Conservation (phyloP, 129 eudicot species). For the Rutidosis leptorrhynchoides region DNA sequence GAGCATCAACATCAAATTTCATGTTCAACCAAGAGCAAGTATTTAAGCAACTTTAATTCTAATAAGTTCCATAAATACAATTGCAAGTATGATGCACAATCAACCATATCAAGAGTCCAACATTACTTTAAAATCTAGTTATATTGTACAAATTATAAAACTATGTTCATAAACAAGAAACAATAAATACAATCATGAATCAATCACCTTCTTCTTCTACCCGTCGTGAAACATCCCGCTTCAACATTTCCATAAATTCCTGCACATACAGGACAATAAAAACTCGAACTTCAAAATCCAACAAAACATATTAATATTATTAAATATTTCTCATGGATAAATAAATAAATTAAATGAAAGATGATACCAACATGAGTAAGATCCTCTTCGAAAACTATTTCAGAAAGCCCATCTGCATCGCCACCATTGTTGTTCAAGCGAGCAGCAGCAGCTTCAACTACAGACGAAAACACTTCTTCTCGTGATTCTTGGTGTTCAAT, state of each 20-base stretch:
- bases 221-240: slow-evolving; percentile 52
- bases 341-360: not conserved
- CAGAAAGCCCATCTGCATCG: slow-evolving; percentile 39
- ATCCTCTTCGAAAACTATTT: slow-evolving; percentile 48
- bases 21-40: not conserved
- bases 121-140: not conserved
- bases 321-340: too few relatives aligned
- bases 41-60: not conserved
- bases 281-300: not conserved
- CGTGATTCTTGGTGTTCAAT: slow-evolving; percentile 54
- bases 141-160: slow-evolving; percentile 25
- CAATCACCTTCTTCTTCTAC: slow-evolving; percentile 36
- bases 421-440: slow-evolving; percentile 30
- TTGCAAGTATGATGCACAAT: slow-evolving; percentile 13
- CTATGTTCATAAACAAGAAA: slow-evolving; percentile 8
- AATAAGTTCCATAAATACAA: slow-evolving; percentile 2
- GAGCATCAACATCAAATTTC: too few relatives aligned
- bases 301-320: not conserved
- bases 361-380: slow-evolving; percentile 58
- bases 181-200: slow-evolving; percentile 27
- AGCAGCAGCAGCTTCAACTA: slow-evolving; percentile 59
- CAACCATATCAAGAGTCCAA: slow-evolving; percentile 8
- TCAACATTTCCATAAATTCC: slow-evolving; percentile 73
- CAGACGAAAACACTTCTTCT: slow-evolving; percentile 55
- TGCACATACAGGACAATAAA: slow-evolving; percentile 20